Conservation (phyloP, 192 early-diverging fungal species). For the Entomortierella lignicola region DNA sequence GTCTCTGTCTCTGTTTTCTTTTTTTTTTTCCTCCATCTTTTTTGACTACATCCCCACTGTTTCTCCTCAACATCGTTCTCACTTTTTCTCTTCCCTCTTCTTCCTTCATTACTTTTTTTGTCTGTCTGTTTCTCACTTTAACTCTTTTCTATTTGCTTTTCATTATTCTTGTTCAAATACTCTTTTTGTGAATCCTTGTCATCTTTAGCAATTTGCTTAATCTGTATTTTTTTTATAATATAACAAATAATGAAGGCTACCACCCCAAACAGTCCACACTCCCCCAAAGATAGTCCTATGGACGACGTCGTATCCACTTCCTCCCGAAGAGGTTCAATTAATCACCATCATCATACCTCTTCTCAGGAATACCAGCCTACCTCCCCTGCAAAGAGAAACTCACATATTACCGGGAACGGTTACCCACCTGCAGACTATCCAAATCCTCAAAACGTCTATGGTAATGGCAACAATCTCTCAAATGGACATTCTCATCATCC, state of each 20-base stretch:
- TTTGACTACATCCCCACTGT: background rate
- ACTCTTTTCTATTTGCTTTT: background rate
- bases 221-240: too few relatives aligned
- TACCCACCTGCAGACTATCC: background rate
- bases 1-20: background rate
- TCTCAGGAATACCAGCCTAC: slow-evolving; percentile 5
- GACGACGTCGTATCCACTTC: slow-evolving; percentile 6
- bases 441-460: background rate
- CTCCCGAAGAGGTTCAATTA: background rate
- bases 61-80: too few relatives aligned
- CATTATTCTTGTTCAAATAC: background rate
- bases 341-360: slow-evolving; percentile 5
- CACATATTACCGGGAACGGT: background rate
- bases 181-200: background rate
- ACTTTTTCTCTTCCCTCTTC: background rate
- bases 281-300: slow-evolving; percentile 10
- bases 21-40: too few relatives aligned
- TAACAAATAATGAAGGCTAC: background rate
- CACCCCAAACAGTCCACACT: background rate
- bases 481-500: slow-evolving; percentile 3
- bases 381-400: background rate
- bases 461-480: background rate
- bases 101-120: background rate
- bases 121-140: background rate
- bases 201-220: too few relatives aligned